Evolutionary conservation across 2,329 filamentous ascomycete genomes (phyloP).

Genomic region (Curvularia eragrostidis): DNA sequence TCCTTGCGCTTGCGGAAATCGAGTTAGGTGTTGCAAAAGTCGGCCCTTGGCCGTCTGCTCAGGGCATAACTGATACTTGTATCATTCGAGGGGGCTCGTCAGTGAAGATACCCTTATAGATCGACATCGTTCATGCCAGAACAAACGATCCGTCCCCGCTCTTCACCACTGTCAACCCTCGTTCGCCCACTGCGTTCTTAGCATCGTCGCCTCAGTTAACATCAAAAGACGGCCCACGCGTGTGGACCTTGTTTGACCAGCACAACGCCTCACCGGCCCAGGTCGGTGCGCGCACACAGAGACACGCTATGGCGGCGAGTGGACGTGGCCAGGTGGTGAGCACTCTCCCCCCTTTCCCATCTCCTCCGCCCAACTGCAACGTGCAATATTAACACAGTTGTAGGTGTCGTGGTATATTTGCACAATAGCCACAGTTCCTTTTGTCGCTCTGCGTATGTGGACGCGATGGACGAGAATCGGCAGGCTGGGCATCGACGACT

Average conservation of each 20-base stretch:
- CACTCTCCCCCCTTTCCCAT: not conserved
- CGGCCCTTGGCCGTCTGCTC: not conserved
- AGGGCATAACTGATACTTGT: not conserved
- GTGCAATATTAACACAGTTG: conserved; percentile 8
- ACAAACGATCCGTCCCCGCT: conserved; percentile 1
- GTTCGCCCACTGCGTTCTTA: not conserved
- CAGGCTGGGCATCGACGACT: conserved; percentile 40
- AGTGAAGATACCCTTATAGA: conserved; percentile 12
- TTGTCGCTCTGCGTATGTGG: conserved; percentile 39
- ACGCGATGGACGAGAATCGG: conserved; percentile 39
- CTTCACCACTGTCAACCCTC: conserved; percentile 1
- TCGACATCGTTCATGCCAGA: conserved; percentile 3
- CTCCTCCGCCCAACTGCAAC: not conserved
- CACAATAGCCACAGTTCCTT: conserved; percentile 37
- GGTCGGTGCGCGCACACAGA: not conserved
- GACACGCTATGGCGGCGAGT: conserved; percentile 15
- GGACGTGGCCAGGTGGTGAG: conserved; percentile 36
- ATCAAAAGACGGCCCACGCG: not conserved
- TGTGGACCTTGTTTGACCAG: conserved; percentile 3
- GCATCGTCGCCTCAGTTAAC: not conserved
- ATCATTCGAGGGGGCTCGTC: conserved; percentile 6
- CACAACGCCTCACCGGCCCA: conserved; percentile 9
- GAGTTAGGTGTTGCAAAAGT: not conserved
- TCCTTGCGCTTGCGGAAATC: conserved; percentile 1
- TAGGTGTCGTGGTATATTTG: conserved; percentile 48